A percentile compares a stretch with the other conserved stretches of the same genome.
These are phyloP conservation scores for Yamadazyma taylorii DNA, from an alignment of 1,139 yeast species.

Conservation along the genomic window DNA sequence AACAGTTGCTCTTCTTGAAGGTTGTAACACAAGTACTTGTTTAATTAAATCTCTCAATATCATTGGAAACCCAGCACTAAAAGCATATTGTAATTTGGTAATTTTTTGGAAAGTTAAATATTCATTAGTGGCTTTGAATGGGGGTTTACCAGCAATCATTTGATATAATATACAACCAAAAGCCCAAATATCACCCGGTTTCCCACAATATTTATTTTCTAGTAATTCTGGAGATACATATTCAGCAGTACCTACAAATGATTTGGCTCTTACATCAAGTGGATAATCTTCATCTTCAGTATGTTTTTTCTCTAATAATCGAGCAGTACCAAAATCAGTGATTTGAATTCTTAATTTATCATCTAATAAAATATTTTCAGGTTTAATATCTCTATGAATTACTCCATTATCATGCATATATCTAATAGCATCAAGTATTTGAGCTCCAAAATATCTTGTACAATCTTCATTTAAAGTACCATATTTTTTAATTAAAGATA, in stretches of 20 bases:
- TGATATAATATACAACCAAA: constrained; percentile 78
- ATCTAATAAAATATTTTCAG: constrained; percentile 70
- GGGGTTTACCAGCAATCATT: constrained; percentile 75
- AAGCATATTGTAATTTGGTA: constrained; percentile 61
- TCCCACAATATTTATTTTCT: constrained; percentile 68
- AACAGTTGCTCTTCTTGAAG: constrained; percentile 42
- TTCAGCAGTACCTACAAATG: constrained; percentile 87
- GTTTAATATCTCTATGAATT: constrained; percentile 78
- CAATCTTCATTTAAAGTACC: constrained; percentile 80
- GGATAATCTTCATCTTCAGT: constrained; percentile 43
- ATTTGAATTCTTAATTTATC: constrained; percentile 67
- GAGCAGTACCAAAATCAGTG: constrained; percentile 82
- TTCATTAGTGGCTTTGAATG: constrained; percentile 77
- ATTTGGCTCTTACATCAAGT: constrained; percentile 54
- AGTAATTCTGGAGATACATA: constrained; percentile 76
- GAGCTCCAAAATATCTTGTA: constrained; percentile 68
- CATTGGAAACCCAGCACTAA: constrained; percentile 52
- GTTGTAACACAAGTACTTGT: constrained; percentile 46
- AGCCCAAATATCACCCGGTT: constrained; percentile 81
- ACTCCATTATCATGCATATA: constrained; percentile 76
- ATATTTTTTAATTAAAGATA: constrained; percentile 72
- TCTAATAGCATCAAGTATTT: constrained; percentile 61
- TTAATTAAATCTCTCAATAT: constrained; percentile 49
- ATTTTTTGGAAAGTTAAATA: constrained; percentile 59
- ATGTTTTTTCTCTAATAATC: constrained; percentile 50